Percentiles rank a stretch among this genome's conserved stretches.
Conservation (phyloP, 2,329 filamentous ascomycete species). For the Zymoseptoria ardabiliae region DNA sequence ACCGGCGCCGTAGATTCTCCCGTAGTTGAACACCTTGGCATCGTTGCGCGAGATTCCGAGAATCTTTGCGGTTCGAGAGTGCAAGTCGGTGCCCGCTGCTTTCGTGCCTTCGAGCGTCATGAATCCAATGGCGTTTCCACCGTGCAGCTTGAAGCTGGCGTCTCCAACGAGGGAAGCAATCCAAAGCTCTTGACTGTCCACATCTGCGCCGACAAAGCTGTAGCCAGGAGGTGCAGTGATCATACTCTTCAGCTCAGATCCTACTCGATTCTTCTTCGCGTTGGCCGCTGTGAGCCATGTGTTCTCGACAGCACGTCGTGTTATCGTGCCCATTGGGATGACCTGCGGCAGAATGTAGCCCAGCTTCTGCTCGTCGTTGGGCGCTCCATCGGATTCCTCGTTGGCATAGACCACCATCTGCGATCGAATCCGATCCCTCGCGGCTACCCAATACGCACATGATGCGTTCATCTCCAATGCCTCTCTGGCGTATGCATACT, state of each 20-base stretch:
- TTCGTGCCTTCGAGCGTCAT: constrained; percentile 98
- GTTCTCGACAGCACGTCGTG: constrained; percentile 87
- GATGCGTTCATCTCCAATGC: constrained; percentile 97
- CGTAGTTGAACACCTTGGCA: constrained; percentile 98
- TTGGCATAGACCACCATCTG: constrained; percentile 88
- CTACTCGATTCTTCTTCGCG: constrained; percentile 90
- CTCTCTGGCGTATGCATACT: constrained; percentile 85
- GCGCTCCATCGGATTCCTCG: constrained; percentile 37
- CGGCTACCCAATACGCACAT: constrained; percentile 98
- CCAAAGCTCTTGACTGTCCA: constrained; percentile 96
- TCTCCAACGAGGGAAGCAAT: constrained; percentile 94
- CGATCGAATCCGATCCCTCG: constrained; percentile 83
- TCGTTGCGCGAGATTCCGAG: constrained; percentile 90
- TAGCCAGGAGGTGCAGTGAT: constrained; percentile 85
- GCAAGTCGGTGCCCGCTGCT: constrained; percentile 83
- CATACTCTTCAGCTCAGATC: constrained; percentile 96
- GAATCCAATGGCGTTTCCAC: constrained; percentile 94
- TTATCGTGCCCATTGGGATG: constrained; percentile 98
- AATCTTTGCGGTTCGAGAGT: constrained; percentile 87
- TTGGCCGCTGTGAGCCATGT: constrained; percentile 98
- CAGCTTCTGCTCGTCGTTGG: constrained; percentile 31
- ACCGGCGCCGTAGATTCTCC: constrained; percentile 96
- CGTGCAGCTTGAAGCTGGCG: constrained; percentile 88
- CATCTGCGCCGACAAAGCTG: constrained; percentile 90
- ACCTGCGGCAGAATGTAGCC: constrained; percentile 92